phyloP scores from a whole-genome alignment of 257 asterid species.

The Fraxinus excelsior region DNA sequence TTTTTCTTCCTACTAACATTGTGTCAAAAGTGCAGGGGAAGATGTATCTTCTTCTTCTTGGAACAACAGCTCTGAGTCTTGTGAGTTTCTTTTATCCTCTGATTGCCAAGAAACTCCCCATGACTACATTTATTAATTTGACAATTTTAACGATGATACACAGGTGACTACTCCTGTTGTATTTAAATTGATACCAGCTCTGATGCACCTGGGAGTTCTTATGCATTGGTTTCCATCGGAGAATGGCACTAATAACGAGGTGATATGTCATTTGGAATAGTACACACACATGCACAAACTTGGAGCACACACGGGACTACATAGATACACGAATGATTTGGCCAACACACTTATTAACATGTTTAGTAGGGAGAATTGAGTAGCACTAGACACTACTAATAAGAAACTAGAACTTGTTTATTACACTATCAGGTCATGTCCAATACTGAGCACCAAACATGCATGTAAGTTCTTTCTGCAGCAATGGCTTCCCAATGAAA shows the following conservation, averaged over 20 bases:
- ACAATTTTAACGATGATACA: constrained; percentile 23
- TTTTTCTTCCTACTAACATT: not conserved
- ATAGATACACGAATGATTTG: not conserved
- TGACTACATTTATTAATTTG: not conserved
- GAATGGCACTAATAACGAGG: constrained; percentile 56
- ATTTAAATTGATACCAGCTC: constrained; percentile 82
- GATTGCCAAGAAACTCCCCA: constrained; percentile 11
- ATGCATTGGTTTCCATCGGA: constrained; percentile 93
- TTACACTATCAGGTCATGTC: not conserved
- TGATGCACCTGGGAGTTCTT: constrained; percentile 74
- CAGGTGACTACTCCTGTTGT: constrained; percentile 90
- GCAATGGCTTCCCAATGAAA: not conserved
- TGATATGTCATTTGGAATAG: constrained; percentile 20
- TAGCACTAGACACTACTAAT: not conserved
- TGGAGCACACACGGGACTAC: not conserved
- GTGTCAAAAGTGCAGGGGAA: constrained; percentile 60
- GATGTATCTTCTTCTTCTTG: constrained; percentile 93
- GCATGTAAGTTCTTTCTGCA: not conserved
- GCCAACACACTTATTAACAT: not conserved
- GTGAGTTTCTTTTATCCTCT: constrained; percentile 46
- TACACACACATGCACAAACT: not conserved
- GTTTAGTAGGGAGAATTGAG: not conserved
- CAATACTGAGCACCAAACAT: not conserved
- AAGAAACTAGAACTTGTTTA: not conserved
- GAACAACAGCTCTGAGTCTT: constrained; percentile 94